Evolutionary conservation across 2,329 filamentous ascomycete species (phyloP).

Genomic region (Talaromyces sp.): DNA sequence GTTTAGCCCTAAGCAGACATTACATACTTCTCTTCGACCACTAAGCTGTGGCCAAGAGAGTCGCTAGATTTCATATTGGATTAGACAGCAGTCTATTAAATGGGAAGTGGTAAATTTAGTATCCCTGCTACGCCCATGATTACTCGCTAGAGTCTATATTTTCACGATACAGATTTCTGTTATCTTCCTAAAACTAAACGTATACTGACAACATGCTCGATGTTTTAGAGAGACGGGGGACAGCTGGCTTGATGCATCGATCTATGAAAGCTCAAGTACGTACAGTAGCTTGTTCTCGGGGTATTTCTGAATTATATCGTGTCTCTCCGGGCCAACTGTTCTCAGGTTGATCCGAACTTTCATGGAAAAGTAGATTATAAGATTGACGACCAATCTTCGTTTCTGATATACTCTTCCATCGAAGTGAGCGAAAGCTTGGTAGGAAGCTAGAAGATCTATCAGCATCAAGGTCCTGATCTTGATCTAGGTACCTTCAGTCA

Average conservation of each 20-base stretch:
- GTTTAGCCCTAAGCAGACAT: neutral
- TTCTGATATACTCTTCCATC: slow-evolving; percentile 3
- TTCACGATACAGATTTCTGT: neutral
- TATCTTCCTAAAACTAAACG: neutral
- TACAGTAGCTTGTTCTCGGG: neutral
- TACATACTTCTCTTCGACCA: neutral
- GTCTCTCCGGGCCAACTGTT: neutral
- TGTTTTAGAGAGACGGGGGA: neutral
- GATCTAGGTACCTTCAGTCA: neutral
- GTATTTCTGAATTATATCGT: neutral
- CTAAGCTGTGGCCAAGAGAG: neutral
- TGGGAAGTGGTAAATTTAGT: neutral
- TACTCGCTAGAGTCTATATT: neutral
- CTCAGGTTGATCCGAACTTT: neutral
- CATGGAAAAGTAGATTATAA: neutral
- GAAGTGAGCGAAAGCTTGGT: slow-evolving; percentile 1
- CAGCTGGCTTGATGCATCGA: neutral
- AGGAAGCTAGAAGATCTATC: neutral
- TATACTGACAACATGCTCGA: too few relatives aligned
- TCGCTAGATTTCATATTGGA: neutral
- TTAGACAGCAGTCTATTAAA: neutral
- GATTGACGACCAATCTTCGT: neutral
- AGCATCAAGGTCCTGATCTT: neutral
- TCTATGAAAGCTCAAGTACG: neutral
- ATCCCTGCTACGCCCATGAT: neutral